Base-by-base conservation (phyloP, 441 rosid genomes). In the Kokia cookei region DNA sequence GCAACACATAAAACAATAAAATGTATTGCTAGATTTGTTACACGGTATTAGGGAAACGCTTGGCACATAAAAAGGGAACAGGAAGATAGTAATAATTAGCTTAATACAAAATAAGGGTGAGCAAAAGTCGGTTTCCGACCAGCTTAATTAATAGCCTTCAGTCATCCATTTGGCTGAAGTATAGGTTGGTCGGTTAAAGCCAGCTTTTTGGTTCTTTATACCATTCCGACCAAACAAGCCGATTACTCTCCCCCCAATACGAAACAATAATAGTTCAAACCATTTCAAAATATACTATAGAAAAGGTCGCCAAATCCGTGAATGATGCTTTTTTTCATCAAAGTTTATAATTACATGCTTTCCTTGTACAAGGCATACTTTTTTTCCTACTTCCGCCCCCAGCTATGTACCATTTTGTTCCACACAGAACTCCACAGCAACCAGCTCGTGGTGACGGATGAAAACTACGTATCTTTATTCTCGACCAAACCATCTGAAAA, bases 361-460 rank as follows among this genome's bases (percentile, higher is more conserved):
- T 37, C 40, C 15, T 2, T 2, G 40, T 27, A 59, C 2, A 17
- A 59, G 42, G 17, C 91, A 65, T 93, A 93, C 98, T 75, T 82
- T 92, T 96, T 83, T 96, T 96, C 84, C 93, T 85, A 91, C 90
- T 96, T 83, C 99, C 99, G 69, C 99, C 99, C 68, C 99, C 99
- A 6, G 90, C 89, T 75, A 96, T 96, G 81, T 91, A 92, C 99
- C 99, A 96, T 80, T 88, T 93, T 65, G 94, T 89, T 79, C 99
- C 98, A 77, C 88, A 91, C 37, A 96, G 79, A 78, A 96, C 89
- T 69, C 97, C 98, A 82, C 97, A 92, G 80, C 91, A 86, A 80
- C 97, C 97, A 59, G 97, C 89, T 81, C 99, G 87, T 15, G 96
- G 97, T 7, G 97, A 92, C 8, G 98, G 99, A 85, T 96, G 98